Conservation (phyloP, 1,139 yeast species). For the Ashbya aceris region DNA sequence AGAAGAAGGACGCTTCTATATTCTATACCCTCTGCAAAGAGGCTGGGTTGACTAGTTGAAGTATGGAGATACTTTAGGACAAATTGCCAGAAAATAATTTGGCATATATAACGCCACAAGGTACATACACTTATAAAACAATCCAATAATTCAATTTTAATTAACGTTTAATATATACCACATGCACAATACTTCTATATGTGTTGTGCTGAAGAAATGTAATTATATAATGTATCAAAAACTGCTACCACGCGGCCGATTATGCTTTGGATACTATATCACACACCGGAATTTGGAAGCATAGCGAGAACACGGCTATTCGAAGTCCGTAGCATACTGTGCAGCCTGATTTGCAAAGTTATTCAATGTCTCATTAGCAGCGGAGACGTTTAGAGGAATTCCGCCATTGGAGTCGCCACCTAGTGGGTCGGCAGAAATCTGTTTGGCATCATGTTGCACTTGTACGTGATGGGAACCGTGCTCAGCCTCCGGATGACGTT, state of each 20-base stretch:
- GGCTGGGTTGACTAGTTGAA: slow-evolving; percentile 21
- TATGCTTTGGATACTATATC: too few relatives aligned
- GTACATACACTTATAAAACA: too few relatives aligned
- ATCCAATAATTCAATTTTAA: too few relatives aligned
- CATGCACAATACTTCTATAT: too few relatives aligned
- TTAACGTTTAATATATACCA: too few relatives aligned
- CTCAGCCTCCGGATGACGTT: slow-evolving; percentile 4
- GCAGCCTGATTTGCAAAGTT: slow-evolving; percentile 28
- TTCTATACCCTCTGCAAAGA: slow-evolving; percentile 74
- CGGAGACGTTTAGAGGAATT: not conserved
- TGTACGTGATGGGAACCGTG: slow-evolving; percentile 1
- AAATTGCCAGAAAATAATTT: too few relatives aligned
- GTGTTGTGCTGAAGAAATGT: too few relatives aligned
- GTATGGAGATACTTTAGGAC: too few relatives aligned
- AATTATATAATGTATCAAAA: too few relatives aligned
- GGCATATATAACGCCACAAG: too few relatives aligned
- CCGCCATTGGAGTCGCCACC: not conserved
- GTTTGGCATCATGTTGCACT: slow-evolving; percentile 4
- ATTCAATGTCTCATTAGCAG: slow-evolving; percentile 19
- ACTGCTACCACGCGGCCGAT: too few relatives aligned
- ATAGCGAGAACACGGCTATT: slow-evolving; percentile 9
- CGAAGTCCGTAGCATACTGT: slow-evolving; percentile 28
- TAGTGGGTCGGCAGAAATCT: slow-evolving; percentile 1
- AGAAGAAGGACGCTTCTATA: slow-evolving; percentile 49
- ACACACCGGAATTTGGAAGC: too few relatives aligned